Evolutionary conservation across 177 flowering plant genomes (phyloP).

Genomic region (Telopea speciosissima): DNA sequence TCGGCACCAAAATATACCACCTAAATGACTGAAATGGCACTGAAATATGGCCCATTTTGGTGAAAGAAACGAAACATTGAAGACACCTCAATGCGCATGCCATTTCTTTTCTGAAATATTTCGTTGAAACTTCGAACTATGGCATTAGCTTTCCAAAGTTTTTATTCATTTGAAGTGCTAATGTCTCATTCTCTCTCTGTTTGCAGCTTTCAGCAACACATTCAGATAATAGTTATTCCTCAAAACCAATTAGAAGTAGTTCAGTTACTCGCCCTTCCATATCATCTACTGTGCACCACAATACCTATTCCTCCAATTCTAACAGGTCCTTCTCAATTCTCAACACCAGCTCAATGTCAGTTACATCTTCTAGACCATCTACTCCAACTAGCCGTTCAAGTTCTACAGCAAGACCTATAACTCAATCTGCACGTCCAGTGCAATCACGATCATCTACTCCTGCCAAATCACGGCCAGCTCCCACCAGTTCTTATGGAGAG

Average conservation of each 20-base stretch:
- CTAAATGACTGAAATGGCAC: no score
- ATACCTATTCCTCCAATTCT: constrained; percentile 37
- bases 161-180: neutral
- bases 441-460: constrained; percentile 73
- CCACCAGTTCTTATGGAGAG: constrained; percentile 43
- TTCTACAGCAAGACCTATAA: constrained; percentile 51
- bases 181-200: constrained; percentile 10
- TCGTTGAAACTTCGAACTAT: neutral
- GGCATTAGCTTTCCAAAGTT: neutral
- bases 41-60: no score
- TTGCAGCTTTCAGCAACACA: constrained; percentile 80
- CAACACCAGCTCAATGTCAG: constrained; percentile 86
- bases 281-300: constrained; percentile 42
- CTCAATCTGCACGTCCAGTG: constrained; percentile 48
- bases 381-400: constrained; percentile 63
- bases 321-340: constrained; percentile 54
- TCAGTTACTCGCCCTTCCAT: constrained; percentile 79
- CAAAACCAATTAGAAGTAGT: constrained; percentile 72
- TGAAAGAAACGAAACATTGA: no score
- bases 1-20: no score
- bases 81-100: no score
- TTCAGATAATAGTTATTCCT: constrained; percentile 47
- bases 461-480: constrained; percentile 51
- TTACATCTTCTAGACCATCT: constrained; percentile 80
- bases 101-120: no score